phyloP scores from a whole-genome alignment of 768 basidiomycete genomes.

The Hemileccinum rubropunctum region DNA sequence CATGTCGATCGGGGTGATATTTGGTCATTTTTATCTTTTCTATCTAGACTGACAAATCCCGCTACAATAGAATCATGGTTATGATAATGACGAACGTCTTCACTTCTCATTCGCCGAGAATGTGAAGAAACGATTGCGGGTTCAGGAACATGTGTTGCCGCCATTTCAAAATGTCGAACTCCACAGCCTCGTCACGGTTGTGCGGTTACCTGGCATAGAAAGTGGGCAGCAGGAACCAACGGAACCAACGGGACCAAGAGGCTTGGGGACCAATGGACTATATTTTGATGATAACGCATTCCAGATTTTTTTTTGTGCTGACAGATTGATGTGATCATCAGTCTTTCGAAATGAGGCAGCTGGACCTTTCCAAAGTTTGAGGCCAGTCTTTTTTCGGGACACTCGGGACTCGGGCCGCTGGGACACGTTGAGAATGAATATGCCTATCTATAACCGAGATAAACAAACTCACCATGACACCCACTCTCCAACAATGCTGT shows the following conservation, averaged over 20 bases:
- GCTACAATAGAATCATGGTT: conserved; percentile 71
- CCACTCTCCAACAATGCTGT: background rate
- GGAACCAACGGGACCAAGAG: conserved; percentile 72
- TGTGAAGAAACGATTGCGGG: background rate
- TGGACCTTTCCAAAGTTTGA: no score
- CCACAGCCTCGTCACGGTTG: conserved; percentile 77
- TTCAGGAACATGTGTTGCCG: conserved; percentile 57
- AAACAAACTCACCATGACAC: no score
- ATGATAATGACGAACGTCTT: conserved; percentile 81
- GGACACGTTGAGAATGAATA: no score
- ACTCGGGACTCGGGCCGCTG: no score
- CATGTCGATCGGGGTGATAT: conserved; percentile 68
- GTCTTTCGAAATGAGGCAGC: no score
- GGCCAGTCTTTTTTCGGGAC: no score
- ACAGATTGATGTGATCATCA: no score
- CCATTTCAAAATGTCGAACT: conserved; percentile 81
- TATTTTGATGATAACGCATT: background rate
- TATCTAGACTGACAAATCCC: background rate
- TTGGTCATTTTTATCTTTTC: background rate
- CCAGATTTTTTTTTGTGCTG: no score
- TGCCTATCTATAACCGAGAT: no score
- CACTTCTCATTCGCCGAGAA: conserved; percentile 66
- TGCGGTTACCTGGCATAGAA: conserved; percentile 66
- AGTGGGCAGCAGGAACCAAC: conserved; percentile 59
- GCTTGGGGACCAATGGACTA: conserved; percentile 70